Base-by-base conservation (phyloP, 306 rosid species). In the Fragaria ananassa region DNA sequence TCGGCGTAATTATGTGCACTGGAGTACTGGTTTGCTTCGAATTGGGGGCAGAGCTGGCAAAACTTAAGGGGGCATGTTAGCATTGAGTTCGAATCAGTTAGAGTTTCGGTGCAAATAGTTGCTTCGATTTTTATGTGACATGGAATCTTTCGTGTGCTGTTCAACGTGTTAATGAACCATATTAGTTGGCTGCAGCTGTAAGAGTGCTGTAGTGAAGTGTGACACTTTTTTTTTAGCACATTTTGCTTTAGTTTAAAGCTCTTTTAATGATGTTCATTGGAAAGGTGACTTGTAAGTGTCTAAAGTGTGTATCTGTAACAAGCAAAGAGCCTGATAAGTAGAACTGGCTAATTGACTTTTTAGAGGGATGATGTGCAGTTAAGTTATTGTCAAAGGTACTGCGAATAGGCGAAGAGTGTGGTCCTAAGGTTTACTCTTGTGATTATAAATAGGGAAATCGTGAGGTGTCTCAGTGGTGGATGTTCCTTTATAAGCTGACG, bases 1-100 rank as follows among this genome's bases (percentile, higher is more conserved):
- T 35, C 9, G 47, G 39, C 58, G 7, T 42, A 58, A 34, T 57
- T 65, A 4, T 25, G 42, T 63, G 47, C 23, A 11, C 49, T 15
- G n/a, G 68, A 34, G 21, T 15, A 63, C 1, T 62, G 27, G 60
- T 68, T 44, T n/a, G 63, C 74, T 81, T 54, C 15, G 15, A 74
- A 39, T 75, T 56, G 6, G 63, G 64, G 64, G 14, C 11, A 19
- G 69, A 81, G 78, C 73, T 83, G 63, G 68, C 42, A 18, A n/a
- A 29, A 58, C 67, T 76, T 27, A 13, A 19, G 27, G 46, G 67
- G 17, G 8, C 77, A 64, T 77, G 61, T 37, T 41, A 72, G 56
- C 7, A 44, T 63, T 39, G 39, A 39, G 68, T 81, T 68, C 47
- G 34, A 64, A 51, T 61, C 39, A 17, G 39, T 72, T 74, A 37